Evolutionary conservation across 2,329 filamentous ascomycete species (phyloP).

Genomic region (Aspergillus tamarii): DNA sequence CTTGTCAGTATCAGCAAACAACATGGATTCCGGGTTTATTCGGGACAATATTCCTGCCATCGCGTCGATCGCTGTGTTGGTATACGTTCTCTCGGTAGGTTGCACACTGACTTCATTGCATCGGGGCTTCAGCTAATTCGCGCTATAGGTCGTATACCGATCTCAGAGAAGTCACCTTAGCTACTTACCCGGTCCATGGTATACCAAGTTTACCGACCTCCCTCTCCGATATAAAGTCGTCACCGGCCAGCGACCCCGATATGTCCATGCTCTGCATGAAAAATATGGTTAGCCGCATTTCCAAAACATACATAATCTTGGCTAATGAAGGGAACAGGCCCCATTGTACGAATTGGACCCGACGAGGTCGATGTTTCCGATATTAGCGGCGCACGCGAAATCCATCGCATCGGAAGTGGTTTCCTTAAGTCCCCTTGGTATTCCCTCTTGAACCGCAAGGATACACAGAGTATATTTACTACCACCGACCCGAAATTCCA

Average conservation of each 20-base stretch:
- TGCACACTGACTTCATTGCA: background rate
- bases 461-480: constrained; percentile 44
- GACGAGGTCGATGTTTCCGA: constrained; percentile 44
- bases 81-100: constrained; percentile 3
- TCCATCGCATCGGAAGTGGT: constrained; percentile 37
- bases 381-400: constrained; percentile 31
- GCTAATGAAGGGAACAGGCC: constrained; percentile 22
- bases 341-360: constrained; percentile 33
- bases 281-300: constrained; percentile 14
- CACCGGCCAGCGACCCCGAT: constrained; percentile 13
- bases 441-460: constrained; percentile 20
- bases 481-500: constrained; percentile 44
- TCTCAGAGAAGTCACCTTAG: background rate
- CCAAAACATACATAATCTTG: background rate
- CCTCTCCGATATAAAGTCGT: constrained; percentile 13
- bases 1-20: background rate
- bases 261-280: constrained; percentile 20
- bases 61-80: background rate
- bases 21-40: constrained; percentile 3
- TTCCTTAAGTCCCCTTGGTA: constrained; percentile 42
- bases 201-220: constrained; percentile 17
- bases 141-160: background rate
- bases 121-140: background rate
- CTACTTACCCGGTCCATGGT: constrained; percentile 14
- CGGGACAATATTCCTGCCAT: constrained; percentile 1